Base-by-base conservation (phyloP, 139 green algal genomes). In the Picochlorum sp. region DNA sequence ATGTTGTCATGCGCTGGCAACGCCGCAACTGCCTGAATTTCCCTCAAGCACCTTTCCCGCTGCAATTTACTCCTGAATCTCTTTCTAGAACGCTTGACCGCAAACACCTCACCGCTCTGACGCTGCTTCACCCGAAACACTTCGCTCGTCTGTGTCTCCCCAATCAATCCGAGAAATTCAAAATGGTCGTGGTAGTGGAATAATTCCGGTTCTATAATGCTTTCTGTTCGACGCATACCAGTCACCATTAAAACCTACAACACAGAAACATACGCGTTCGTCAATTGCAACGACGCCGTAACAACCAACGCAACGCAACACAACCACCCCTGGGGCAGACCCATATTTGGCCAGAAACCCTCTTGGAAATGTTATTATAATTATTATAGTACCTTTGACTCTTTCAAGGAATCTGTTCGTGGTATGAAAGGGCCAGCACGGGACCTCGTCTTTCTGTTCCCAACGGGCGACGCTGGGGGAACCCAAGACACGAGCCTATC, bases 101-200 rank as follows among this genome's bases (percentile, higher is more conserved):
- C 82, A 73, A 78, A 92, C 4, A 78, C 52, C 21, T 82, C 60
- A 20, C 72, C 65, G 13, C 49, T 78, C 16, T 62, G 20, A 32
- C 69, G 78, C 63, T 87, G 74, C 14, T 69, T 61, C 23, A 84
- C 86, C 11, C 71, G 51, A 52, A 83, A 92, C n/a, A 80, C 75
- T 69, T 88, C 77, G 41, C 68, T 85, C 46, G 66, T 74, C 13
- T 61, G 50, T 3, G 82, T 86, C 13, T 69, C 56, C 9, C 86
- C 84, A 26, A 92, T 76, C 26, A 84, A 34, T 8, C 59, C 57
- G 32, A 82, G 44, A 32, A 83, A 92, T n/a, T 82, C 66, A 69
- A 92, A 93, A 65, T 93, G 86, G 10, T 82, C 69, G 18, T 76
- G 71, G 65, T 85, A 86, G n/a, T 77, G 64, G 64, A 93, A 93